Evolutionary conservation across 2,329 filamentous ascomycete genomes (phyloP).

Genomic region (Talaromyces islandicus): DNA sequence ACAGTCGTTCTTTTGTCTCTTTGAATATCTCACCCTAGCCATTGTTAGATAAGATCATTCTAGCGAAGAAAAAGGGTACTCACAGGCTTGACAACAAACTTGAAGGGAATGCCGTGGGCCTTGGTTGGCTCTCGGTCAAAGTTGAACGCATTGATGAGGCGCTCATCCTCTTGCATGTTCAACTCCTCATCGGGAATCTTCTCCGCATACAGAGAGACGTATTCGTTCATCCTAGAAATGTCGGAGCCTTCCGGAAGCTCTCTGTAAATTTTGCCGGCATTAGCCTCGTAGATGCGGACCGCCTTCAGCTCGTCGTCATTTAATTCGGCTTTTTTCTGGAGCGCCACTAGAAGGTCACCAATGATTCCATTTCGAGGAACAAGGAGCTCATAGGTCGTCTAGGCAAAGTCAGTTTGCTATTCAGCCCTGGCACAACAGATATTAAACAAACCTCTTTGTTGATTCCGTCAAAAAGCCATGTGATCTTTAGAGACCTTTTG

Average conservation of each 20-base stretch:
- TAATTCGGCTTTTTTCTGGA: conserved; percentile 76
- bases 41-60: conserved; percentile 6
- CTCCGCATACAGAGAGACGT: conserved; percentile 74
- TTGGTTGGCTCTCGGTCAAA: conserved; percentile 86
- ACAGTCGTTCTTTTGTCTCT: conserved; percentile 90
- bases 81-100: conserved; percentile 77
- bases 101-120: conserved; percentile 83
- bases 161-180: conserved; percentile 57
- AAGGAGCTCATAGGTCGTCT: conserved; percentile 57
- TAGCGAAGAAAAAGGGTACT: conserved; percentile 23
- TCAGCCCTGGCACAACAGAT: background rate
- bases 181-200: conserved; percentile 65
- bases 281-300: conserved; percentile 76
- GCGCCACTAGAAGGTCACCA: conserved; percentile 66
- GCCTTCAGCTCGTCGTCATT: conserved; percentile 67
- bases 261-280: conserved; percentile 77
- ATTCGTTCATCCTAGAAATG: conserved; percentile 82
- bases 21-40: conserved; percentile 72
- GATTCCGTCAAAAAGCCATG: conserved; percentile 82
- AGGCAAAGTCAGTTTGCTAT: background rate
- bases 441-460: conserved; percentile 66
- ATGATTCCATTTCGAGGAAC: conserved; percentile 81
- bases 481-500: conserved; percentile 79
- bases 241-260: conserved; percentile 64
- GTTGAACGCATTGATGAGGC: conserved; percentile 76